These are phyloP conservation scores for Neopestalotiopsis sp. DNA, from an alignment of 2,329 filamentous ascomycete genomes.

Conservation along the genomic window DNA sequence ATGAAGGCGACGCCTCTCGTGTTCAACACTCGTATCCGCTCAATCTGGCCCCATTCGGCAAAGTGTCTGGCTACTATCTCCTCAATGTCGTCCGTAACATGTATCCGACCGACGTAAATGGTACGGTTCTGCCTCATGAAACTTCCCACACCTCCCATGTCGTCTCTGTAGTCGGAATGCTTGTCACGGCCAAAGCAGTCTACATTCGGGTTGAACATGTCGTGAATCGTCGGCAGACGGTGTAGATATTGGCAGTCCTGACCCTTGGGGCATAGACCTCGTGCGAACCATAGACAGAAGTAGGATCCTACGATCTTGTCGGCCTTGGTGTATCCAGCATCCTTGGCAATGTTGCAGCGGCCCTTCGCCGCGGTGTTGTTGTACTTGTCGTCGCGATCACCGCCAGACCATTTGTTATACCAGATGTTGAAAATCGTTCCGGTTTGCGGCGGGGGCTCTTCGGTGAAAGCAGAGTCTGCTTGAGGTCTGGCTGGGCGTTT, in stretches of 20 bases:
- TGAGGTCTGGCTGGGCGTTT: constrained; percentile 87
- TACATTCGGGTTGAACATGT: constrained; percentile 90
- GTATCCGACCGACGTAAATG: constrained; percentile 90
- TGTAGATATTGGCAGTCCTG: constrained; percentile 95
- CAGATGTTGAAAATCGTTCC: constrained; percentile 93
- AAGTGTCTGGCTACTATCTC: constrained; percentile 95
- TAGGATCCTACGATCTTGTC: constrained; percentile 80
- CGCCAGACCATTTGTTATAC: constrained; percentile 98
- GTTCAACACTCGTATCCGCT: constrained; percentile 86
- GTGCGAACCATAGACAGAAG: constrained; percentile 91
- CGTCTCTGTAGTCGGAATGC: constrained; percentile 89
- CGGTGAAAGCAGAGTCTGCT: constrained; percentile 76
- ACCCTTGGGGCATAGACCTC: constrained; percentile 83
- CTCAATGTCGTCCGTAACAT: constrained; percentile 96
- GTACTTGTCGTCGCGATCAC: constrained; percentile 92
- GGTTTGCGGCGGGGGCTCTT: constrained; percentile 87
- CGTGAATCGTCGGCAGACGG: constrained; percentile 82
- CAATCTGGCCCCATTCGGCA: constrained; percentile 93
- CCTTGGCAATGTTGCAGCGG: constrained; percentile 84
- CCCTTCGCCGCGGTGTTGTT: constrained; percentile 82
- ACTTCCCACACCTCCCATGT: constrained; percentile 95
- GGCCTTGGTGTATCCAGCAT: constrained; percentile 79
- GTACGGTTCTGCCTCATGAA: constrained; percentile 96
- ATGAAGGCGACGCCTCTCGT: constrained; percentile 91
- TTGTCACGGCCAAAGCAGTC: constrained; percentile 97